Conservation (phyloP, 2,329 filamentous ascomycete species). For the Fusarium haematococcum region DNA sequence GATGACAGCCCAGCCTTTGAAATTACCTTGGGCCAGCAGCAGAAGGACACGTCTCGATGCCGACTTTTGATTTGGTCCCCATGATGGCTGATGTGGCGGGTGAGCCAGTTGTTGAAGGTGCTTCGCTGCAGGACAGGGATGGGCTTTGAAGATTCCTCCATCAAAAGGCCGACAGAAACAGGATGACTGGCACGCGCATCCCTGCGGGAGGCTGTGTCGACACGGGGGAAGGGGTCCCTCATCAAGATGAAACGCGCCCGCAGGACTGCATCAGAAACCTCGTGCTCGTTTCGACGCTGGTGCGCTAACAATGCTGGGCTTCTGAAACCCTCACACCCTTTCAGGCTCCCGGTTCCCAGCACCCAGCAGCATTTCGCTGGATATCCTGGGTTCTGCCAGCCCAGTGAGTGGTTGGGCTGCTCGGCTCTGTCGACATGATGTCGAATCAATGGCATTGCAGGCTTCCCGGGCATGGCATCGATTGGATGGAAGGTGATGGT, state of each 20-base stretch:
- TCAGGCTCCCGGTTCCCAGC: slow-evolving; percentile 10
- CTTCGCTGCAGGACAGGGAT: slow-evolving; percentile 34
- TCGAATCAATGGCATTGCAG: slow-evolving; percentile 34
- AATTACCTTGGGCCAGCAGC: slow-evolving; percentile 11
- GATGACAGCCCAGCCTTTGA: slow-evolving; percentile 4
- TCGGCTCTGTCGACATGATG: slow-evolving; percentile 21
- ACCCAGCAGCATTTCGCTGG: slow-evolving; percentile 8
- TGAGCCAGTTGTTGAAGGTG: slow-evolving; percentile 22
- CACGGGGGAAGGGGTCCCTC: slow-evolving; percentile 41
- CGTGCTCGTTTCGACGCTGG: slow-evolving; percentile 48
- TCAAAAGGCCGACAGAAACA: slow-evolving; percentile 16
- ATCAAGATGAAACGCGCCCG: slow-evolving; percentile 63
- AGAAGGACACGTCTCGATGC: slow-evolving; percentile 10
- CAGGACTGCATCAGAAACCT: slow-evolving; percentile 56
- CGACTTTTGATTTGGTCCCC: slow-evolving; percentile 5
- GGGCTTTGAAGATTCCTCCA: slow-evolving; percentile 6
- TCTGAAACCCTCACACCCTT: slow-evolving; percentile 39
- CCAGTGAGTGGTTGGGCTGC: slow-evolving; percentile 16
- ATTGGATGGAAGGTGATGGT: slow-evolving; percentile 20
- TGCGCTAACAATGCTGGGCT: slow-evolving; percentile 50
- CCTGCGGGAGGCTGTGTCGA: slow-evolving; percentile 42
- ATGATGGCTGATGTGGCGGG: slow-evolving; percentile 24
- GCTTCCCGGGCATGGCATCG: background rate
- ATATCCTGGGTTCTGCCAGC: slow-evolving; percentile 9
- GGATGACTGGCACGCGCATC: slow-evolving; percentile 37